phyloP scores from a whole-genome alignment of 345 rosid species.

The Brassica juncea region DNA sequence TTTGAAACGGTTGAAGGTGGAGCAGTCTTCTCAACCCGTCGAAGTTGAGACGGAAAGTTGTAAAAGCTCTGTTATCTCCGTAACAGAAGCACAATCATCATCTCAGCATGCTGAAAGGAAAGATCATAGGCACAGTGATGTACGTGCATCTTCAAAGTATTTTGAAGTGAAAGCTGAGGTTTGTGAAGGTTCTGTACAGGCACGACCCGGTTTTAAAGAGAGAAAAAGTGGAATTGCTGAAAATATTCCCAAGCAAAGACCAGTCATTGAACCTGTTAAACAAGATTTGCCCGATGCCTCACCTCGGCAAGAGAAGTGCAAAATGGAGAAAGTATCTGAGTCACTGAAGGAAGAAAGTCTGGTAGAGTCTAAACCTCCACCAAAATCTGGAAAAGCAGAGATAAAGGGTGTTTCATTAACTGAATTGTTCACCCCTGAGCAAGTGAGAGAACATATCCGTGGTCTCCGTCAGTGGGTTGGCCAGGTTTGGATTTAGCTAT shows the following conservation, averaged over 20 bases:
- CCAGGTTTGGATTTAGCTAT: conserved; percentile 56
- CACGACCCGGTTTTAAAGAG: conserved; percentile 46
- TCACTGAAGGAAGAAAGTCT: conserved; percentile 58
- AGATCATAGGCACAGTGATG: conserved; percentile 53
- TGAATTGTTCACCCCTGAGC: conserved; percentile 96
- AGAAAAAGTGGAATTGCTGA: conserved; percentile 52
- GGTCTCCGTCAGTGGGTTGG: conserved; percentile 99
- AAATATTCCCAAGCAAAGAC: conserved; percentile 51
- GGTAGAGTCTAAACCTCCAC: conserved; percentile 52
- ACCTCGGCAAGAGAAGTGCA: conserved; percentile 51
- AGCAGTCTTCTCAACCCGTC: conserved; percentile 59
- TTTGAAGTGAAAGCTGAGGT: conserved; percentile 68
- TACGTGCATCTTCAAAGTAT: conserved; percentile 50
- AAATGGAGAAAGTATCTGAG: conserved; percentile 61
- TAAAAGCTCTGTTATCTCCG: conserved; percentile 45
- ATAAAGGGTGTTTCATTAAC: conserved; percentile 97
- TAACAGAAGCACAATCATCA: conserved; percentile 45
- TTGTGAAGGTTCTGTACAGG: conserved; percentile 53
- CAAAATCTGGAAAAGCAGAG: conserved; percentile 96
- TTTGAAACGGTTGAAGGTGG: conserved; percentile 80
- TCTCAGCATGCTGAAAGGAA: conserved; percentile 55
- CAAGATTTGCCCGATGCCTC: conserved; percentile 40
- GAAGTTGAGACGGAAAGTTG: conserved; percentile 52
- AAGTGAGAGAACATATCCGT: conserved; percentile 83
- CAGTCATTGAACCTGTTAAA: conserved; percentile 45